A percentile compares a stretch with the other conserved stretches of the same genome.
phyloP scores from a whole-genome alignment of 176 grass and related monocot genomes.

The Zoysia pacifica region DNA sequence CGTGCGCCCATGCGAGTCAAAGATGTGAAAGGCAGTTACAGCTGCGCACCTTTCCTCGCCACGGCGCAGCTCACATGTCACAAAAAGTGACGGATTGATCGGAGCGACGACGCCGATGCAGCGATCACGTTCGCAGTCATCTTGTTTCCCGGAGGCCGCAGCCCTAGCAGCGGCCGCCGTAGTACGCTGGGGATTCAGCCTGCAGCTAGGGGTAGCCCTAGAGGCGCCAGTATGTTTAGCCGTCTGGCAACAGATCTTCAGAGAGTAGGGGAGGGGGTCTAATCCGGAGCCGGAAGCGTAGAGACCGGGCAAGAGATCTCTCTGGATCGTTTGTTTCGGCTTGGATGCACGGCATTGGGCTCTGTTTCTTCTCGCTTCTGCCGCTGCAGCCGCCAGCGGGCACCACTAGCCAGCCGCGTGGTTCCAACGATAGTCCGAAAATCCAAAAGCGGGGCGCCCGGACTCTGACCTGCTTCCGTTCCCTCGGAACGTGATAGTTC shows the following conservation, averaged over 20 bases:
- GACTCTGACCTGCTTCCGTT: slow-evolving; percentile 38
- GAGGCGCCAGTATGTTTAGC: slow-evolving; percentile 52
- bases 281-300: slow-evolving; percentile 56
- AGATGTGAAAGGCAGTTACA: slow-evolving; percentile 45
- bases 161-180: not conserved
- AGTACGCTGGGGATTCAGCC: slow-evolving; percentile 5
- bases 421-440: slow-evolving; percentile 46
- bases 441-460: slow-evolving; percentile 19
- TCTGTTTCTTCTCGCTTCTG: slow-evolving; percentile 47
- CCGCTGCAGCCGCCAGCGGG: not conserved
- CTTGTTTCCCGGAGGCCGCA: slow-evolving; percentile 33
- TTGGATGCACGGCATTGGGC: slow-evolving; percentile 36
- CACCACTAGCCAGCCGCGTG: slow-evolving; percentile 11
- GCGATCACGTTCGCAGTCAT: not conserved
- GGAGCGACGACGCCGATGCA: not conserved
- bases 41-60: not conserved
- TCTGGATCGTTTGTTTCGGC: not conserved
- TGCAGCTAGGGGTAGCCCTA: slow-evolving; percentile 39
- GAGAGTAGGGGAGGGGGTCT: slow-evolving; percentile 24
- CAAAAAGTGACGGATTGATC: not conserved
- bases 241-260: slow-evolving; percentile 17
- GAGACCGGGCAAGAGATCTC: slow-evolving; percentile 50
- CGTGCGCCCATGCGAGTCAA: slow-evolving; percentile 43
- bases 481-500: slow-evolving; percentile 65
- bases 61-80: slow-evolving; percentile 6